These are phyloP conservation scores for Peronospora belbahrii DNA, from an alignment of 352 stramenopile genomes.

Conservation along the genomic window DNA sequence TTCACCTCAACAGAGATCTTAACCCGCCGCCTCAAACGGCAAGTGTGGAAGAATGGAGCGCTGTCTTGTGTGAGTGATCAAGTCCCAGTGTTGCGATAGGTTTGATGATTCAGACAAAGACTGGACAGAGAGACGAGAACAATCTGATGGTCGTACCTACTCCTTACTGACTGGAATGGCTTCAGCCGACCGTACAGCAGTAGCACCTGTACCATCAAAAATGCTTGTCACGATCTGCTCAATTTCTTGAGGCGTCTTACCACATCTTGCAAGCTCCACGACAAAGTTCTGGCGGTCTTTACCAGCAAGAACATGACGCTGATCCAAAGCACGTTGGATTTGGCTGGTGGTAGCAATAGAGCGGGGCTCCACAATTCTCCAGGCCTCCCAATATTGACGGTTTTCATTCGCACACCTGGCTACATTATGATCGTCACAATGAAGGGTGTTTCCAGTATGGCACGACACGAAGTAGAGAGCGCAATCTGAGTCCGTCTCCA, in stretches of 20 bases:
- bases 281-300: slow-evolving; percentile 16
- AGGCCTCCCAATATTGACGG: slow-evolving; percentile 13
- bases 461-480: slow-evolving; percentile 27
- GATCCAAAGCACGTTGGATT: not conserved
- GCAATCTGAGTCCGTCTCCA: slow-evolving; percentile 23
- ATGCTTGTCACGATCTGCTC: slow-evolving; percentile 21
- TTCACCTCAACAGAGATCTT: no score
- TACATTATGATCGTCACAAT: slow-evolving; percentile 12
- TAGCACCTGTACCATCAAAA: slow-evolving; percentile 11
- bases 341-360: not conserved
- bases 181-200: slow-evolving; percentile 1
- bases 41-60: no score
- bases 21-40: no score
- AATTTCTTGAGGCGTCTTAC: slow-evolving; percentile 21
- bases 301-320: not conserved
- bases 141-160: no score
- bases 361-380: slow-evolving; percentile 21
- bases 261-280: slow-evolving; percentile 24
- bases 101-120: no score
- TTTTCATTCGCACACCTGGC: slow-evolving; percentile 23
- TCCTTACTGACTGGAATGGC: slow-evolving; percentile 13
- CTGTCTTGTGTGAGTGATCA: no score
- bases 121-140: no score
- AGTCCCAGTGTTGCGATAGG: no score
- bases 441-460: slow-evolving; percentile 22